Evolutionary conservation across 768 basidiomycete genomes (phyloP).

Genomic region (Heimioporus sp.): DNA sequence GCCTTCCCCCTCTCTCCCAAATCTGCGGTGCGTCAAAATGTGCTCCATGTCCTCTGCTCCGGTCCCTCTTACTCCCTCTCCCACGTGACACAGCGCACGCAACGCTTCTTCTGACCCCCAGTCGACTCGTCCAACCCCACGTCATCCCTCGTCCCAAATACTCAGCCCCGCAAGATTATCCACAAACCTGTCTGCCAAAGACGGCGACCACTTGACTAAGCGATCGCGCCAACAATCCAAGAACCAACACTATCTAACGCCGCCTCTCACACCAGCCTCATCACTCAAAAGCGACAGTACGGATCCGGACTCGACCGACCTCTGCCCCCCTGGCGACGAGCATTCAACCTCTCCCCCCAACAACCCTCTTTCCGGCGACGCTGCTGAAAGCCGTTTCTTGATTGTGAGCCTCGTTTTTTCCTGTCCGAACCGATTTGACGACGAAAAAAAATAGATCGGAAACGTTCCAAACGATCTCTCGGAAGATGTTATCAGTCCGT

Average conservation of each 20-base stretch:
- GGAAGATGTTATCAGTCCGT: slow-evolving; percentile 28
- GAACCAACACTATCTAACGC: slow-evolving; percentile 50
- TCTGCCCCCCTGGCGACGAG: slow-evolving; percentile 16
- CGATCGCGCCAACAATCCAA: slow-evolving; percentile 22
- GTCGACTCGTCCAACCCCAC: slow-evolving; percentile 24
- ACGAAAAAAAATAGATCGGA: slow-evolving; percentile 32
- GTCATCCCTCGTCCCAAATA: slow-evolving; percentile 19
- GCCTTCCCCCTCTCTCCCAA: slow-evolving; percentile 68
- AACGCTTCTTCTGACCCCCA: slow-evolving; percentile 26
- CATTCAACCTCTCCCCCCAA: slow-evolving; percentile 17
- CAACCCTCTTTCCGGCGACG: slow-evolving; percentile 10
- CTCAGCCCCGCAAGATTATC: slow-evolving; percentile 9
- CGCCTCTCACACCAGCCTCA: slow-evolving; percentile 70
- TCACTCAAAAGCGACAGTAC: slow-evolving; percentile 40
- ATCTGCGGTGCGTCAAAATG: slow-evolving; percentile 50
- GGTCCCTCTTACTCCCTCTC: slow-evolving; percentile 9
- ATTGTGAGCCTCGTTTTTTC: slow-evolving; percentile 18
- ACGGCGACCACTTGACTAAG: slow-evolving; percentile 18
- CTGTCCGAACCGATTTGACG: slow-evolving; percentile 6
- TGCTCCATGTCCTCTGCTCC: neutral
- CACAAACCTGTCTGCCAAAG: slow-evolving; percentile 11
- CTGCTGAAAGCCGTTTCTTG: slow-evolving; percentile 31
- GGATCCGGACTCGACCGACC: slow-evolving; percentile 32
- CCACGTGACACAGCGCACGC: slow-evolving; percentile 24
- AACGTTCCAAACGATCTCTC: slow-evolving; percentile 36